Evolutionary conservation across 2,329 filamentous ascomycete genomes (phyloP).

Genomic region (Alternaria sp.): DNA sequence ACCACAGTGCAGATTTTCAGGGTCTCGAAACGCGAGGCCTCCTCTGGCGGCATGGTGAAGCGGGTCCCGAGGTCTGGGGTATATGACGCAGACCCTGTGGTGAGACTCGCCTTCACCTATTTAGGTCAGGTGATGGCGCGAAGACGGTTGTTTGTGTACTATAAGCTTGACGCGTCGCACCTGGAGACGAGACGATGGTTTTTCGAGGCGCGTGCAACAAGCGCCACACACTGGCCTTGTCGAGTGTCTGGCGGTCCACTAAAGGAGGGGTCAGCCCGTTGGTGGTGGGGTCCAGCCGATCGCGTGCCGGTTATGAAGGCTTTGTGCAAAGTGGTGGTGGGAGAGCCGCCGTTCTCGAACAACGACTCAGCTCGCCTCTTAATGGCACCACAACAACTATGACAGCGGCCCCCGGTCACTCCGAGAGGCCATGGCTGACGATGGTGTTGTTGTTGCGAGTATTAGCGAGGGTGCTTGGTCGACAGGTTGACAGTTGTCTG

Average conservation of each 20-base stretch:
- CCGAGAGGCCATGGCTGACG: slow-evolving; percentile 32
- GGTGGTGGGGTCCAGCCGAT: slow-evolving; percentile 46
- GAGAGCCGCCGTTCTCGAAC: slow-evolving; percentile 43
- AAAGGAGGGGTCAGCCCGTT: slow-evolving; percentile 46
- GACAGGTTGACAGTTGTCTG: slow-evolving; percentile 19
- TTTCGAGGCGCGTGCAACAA: slow-evolving; percentile 33
- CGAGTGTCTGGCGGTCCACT: slow-evolving; percentile 35
- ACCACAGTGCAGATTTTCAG: slow-evolving; percentile 37
- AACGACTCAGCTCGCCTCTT: slow-evolving; percentile 39
- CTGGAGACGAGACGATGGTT: slow-evolving; percentile 40
- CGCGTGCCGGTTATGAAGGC: slow-evolving; percentile 36
- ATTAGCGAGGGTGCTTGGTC: slow-evolving; percentile 6
- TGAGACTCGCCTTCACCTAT: slow-evolving; percentile 11
- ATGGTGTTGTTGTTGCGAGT: slow-evolving; percentile 19
- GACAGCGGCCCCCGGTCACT: slow-evolving; percentile 36
- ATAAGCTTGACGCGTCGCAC: slow-evolving; percentile 42
- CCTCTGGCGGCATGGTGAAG: slow-evolving; percentile 40
- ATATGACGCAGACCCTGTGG: slow-evolving; percentile 20
- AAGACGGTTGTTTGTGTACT: slow-evolving; percentile 46
- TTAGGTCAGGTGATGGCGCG: slow-evolving; percentile 47
- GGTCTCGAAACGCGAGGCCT: slow-evolving; percentile 42
- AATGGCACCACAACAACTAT: slow-evolving; percentile 21
- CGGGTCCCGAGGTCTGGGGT: slow-evolving; percentile 28
- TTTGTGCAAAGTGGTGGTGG: slow-evolving; percentile 44
- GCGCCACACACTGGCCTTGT: slow-evolving; percentile 39